Conservation (phyloP, 208 protist genomes). For the Porcisia deanei region DNA sequence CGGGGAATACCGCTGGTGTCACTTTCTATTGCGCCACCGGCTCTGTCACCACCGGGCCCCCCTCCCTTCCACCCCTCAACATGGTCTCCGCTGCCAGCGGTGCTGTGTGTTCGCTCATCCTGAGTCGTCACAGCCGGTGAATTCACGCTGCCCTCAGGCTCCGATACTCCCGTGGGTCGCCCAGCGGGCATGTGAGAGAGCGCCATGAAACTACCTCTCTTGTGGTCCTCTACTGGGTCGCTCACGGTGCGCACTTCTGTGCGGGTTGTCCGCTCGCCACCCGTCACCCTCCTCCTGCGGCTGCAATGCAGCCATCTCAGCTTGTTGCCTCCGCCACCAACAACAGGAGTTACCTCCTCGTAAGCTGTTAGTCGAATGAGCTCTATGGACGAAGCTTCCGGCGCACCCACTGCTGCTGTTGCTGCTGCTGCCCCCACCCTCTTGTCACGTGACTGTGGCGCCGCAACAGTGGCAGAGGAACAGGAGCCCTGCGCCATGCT, state of each 20-base stretch:
- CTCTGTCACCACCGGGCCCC: neutral
- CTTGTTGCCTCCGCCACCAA: neutral
- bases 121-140: neutral
- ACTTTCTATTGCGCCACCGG: neutral
- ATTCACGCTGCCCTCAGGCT: neutral
- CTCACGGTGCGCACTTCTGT: slow-evolving; percentile 14
- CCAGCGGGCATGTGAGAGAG: neutral
- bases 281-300: neutral
- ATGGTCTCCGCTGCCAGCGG: neutral
- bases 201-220: neutral
- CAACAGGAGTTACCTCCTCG: slow-evolving; percentile 24
- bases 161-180: neutral
- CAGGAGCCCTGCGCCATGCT: neutral
- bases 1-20: neutral
- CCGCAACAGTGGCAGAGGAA: neutral
- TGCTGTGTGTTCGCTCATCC: neutral
- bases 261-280: slow-evolving; percentile 14
- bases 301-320: slow-evolving; percentile 11
- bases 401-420: neutral
- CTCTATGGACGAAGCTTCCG: neutral
- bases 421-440: neutral
- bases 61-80: neutral
- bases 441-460: neutral
- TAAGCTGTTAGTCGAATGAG: slow-evolving; percentile 7
- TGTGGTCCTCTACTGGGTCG: neutral